Percentiles rank a stretch among this genome's conserved stretches.
These are phyloP conservation scores for Sarocladiaceae sp. DNA, from an alignment of 2,329 filamentous ascomycete genomes.

Conservation along the genomic window DNA sequence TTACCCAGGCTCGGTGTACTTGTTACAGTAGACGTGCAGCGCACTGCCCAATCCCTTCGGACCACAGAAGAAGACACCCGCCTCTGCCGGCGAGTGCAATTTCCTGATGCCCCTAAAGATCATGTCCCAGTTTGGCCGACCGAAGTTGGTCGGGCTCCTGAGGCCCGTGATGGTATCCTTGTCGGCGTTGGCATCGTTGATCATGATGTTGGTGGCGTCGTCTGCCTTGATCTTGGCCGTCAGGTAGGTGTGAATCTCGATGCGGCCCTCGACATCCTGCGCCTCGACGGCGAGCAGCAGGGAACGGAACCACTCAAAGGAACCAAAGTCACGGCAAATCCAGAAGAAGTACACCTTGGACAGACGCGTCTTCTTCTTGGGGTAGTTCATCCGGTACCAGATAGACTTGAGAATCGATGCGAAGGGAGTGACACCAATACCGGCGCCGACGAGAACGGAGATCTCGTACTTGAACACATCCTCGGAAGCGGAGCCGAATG, in stretches of 20 bases:
- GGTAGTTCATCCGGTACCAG: slow-evolving; percentile 91
- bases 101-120: slow-evolving; percentile 81
- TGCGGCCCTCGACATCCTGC: slow-evolving; percentile 77
- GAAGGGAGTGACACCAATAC: slow-evolving; percentile 84
- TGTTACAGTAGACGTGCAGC: slow-evolving; percentile 80
- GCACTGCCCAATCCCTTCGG: slow-evolving; percentile 74
- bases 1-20: slow-evolving; percentile 78
- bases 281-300: slow-evolving; percentile 80
- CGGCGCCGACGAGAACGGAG: slow-evolving; percentile 73
- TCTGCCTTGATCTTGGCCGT: slow-evolving; percentile 83
- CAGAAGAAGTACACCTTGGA: slow-evolving; percentile 92
- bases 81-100: slow-evolving; percentile 68
- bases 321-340: slow-evolving; percentile 84
- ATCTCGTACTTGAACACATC: slow-evolving; percentile 89
- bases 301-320: slow-evolving; percentile 86
- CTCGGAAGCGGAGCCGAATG: slow-evolving; percentile 81
- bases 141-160: slow-evolving; percentile 79
- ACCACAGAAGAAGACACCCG: slow-evolving; percentile 81
- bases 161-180: slow-evolving; percentile 82
- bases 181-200: slow-evolving; percentile 81
- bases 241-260: slow-evolving; percentile 87
- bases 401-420: slow-evolving; percentile 86
- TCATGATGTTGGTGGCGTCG: slow-evolving; percentile 88
- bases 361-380: slow-evolving; percentile 71
- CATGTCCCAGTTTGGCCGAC: slow-evolving; percentile 85